Conservation (phyloP, 2,329 filamentous ascomycete species). For the Paramyrothecium sp. region DNA sequence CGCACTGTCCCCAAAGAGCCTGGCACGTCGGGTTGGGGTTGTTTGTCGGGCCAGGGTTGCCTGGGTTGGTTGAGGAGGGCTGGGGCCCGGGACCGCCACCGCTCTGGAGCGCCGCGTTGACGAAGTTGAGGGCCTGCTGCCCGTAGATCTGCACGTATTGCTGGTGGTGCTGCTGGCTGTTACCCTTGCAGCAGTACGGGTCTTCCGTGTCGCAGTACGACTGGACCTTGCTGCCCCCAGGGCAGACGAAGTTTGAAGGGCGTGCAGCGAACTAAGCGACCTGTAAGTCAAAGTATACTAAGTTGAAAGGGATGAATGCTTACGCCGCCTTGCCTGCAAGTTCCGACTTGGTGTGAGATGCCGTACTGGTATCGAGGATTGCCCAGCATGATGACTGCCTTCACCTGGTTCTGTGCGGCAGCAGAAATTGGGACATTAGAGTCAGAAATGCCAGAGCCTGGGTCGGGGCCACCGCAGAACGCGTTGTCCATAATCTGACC, state of each 20-base stretch:
- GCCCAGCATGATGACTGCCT: constrained; percentile 65
- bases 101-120: constrained; percentile 40
- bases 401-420: constrained; percentile 52
- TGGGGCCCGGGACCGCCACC: background rate
- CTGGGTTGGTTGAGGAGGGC: background rate
- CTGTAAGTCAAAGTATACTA: background rate
- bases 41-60: background rate
- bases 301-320: constrained; percentile 7
- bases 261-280: constrained; percentile 57
- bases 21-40: constrained; percentile 2
- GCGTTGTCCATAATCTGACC: constrained; percentile 65
- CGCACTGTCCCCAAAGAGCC: constrained; percentile 9
- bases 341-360: constrained; percentile 59
- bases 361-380: constrained; percentile 57
- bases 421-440: constrained; percentile 41
- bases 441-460: constrained; percentile 37
- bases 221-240: constrained; percentile 51
- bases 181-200: constrained; percentile 66
- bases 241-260: constrained; percentile 55
- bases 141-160: constrained; percentile 63
- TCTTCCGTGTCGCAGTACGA: constrained; percentile 65
- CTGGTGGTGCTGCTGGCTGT: constrained; percentile 57
- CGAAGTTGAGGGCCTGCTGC: constrained; percentile 55
- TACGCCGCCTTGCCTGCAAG: constrained; percentile 56
- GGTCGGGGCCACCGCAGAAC: constrained; percentile 57